These are phyloP conservation scores for Neurospora africana DNA, from an alignment of 495 filamentous ascomycete genomes.

Conservation along the genomic window DNA sequence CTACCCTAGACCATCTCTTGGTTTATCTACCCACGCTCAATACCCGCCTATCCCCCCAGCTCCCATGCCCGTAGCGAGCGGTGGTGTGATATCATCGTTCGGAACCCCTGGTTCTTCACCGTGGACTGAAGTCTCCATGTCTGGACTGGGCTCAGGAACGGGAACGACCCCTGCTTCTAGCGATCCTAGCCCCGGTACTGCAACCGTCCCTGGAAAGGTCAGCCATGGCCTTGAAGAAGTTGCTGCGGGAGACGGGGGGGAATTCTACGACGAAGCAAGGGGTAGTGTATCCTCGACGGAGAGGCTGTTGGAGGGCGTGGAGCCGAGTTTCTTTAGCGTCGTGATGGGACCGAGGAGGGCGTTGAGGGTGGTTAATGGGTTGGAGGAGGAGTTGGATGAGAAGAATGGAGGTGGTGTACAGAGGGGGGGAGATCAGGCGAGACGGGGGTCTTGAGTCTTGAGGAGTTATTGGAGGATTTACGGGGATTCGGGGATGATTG, in stretches of 20 bases:
- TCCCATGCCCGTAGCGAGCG: too few relatives aligned
- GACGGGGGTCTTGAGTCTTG: neutral
- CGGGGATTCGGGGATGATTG: neutral
- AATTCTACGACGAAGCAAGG: constrained; percentile 19
- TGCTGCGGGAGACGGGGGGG: neutral
- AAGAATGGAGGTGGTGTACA: neutral
- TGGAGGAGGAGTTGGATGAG: constrained; percentile 19
- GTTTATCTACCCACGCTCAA: neutral
- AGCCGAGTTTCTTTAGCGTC: constrained; percentile 67
- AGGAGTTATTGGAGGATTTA: neutral
- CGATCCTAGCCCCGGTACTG: neutral
- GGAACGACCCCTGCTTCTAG: neutral
- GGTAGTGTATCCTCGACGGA: constrained; percentile 32
- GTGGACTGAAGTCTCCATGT: neutral
- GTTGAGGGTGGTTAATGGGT: constrained; percentile 58
- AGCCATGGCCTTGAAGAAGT: neutral
- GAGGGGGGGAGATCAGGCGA: neutral
- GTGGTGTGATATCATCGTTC: too few relatives aligned
- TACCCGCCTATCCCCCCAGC: neutral
- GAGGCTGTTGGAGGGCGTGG: constrained; percentile 48
- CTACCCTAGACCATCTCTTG: neutral
- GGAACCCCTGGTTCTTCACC: neutral
- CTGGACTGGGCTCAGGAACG: neutral
- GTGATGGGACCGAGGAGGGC: constrained; percentile 61
- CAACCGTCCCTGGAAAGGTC: neutral